Evolutionary conservation across 2,329 filamentous ascomycete species (phyloP), one percentile per base, ranked within the genome.

Genomic region (Parasarocladium wereldwijsianum): DNA sequence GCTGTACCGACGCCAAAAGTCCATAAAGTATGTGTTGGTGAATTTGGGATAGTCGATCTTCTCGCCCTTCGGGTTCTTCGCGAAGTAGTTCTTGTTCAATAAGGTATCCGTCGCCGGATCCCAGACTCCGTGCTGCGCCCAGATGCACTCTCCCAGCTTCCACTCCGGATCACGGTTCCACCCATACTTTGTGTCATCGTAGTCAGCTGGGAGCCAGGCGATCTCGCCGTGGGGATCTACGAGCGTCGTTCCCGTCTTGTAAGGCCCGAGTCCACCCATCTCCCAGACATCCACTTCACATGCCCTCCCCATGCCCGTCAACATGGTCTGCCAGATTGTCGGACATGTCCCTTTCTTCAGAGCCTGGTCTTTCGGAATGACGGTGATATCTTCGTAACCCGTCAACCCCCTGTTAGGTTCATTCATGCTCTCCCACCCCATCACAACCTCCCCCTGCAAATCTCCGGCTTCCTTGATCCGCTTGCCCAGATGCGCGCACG

Each of bases 111-210:
- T 79, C 4, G 62, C 58, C 5, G 80, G 76, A 46, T 98, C 84
- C 90, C 90, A 98, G 5, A 98, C 73, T 2, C 86, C 87, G 50
- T 98, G 86, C 46, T 94, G 87, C 4, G 90, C 87, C 90, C 90
- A 98, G 23, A 98, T 52, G 45, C 90, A 96, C 52, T 92, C 74
- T n/a, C 90, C 90, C 12, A 98, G 58, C 50, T 77, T 86, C 90
- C 90, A 98, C 6, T 65, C 76, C 1, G 80, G 67, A 45, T 93
- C 83, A 39, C 90, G 72, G 48, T 80, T 85, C 75, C 83, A 98
- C 20, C 83, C 83, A 50, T 98, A 98, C 38, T 74, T 70, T 9
- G 71, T 76, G 40, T 98, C 90, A 43, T 93, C 79, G 48, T 87
- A 84, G 34, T 73, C 75, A n/a, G 60, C 59, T 3, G 83, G 74